Evolutionary conservation across 2,329 filamentous ascomycete species (phyloP), one percentile per base, ranked within the genome.

Genomic region (Chaetoscypha palmicola): DNA sequence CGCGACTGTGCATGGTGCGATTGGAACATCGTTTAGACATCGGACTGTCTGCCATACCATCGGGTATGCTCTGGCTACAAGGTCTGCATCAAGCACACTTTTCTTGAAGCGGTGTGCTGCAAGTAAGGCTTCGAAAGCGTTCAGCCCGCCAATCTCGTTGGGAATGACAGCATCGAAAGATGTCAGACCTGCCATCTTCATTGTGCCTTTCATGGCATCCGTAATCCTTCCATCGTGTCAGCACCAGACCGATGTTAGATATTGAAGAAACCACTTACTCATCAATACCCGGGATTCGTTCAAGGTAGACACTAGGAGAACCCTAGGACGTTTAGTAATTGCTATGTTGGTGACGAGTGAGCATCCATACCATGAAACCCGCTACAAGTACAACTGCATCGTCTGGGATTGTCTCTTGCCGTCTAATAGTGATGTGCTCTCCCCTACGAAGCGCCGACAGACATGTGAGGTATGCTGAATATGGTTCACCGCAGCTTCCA

Each of bases 101-200:
- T 56, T 59, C 5, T 49, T 43, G 16, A 59, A 55, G 17, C 55
- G 52, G 20, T 56, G 48, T 2, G 50, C 57, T 11, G 53, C 52
- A 7, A 60, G 48, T 8, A 61, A 39, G 11, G 56, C 52, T 43
- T 61, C 57, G 23, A 61, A 59, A 1, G 57, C 79, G 50, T 84
- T 84, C 3, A 71, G 72, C 5, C 81, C 80, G n/a, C 81, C 81
- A 42, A 84, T 80, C 54, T 84, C 80, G 9, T 82, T 60, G 1
- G 76, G 70, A 48, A 83, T 76, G 48, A 82, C 73, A 28, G 76
- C 74, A 16, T 77, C 57, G 35, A 60, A 59, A 8, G 49, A 44
- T 12, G 44, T 41, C 5, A 58, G 21, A 8, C 49, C 52, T 4
- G 48, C 47, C 3, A 43, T 30, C 32, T 49, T 40, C 48, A 61